These are phyloP conservation scores for Tephrocybe sp. DNA, from an alignment of 768 basidiomycete genomes.

Conservation along the genomic window DNA sequence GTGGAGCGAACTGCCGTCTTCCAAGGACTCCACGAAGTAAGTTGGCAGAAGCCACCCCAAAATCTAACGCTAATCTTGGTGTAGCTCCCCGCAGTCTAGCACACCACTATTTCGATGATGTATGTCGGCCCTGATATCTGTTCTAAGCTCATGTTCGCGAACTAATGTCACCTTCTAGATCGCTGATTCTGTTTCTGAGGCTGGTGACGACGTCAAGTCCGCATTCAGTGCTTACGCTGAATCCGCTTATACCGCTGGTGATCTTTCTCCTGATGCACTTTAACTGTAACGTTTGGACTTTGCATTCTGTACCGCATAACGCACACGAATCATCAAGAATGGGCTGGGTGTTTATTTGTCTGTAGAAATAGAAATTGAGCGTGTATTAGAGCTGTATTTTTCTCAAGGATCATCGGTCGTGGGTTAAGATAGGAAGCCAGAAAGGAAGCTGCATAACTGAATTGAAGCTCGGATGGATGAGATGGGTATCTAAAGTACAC, in stretches of 20 bases:
- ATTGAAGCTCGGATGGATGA: no score
- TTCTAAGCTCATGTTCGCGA: background rate
- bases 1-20: slow-evolving; percentile 82
- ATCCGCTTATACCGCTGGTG: slow-evolving; percentile 50
- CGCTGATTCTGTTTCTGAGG: slow-evolving; percentile 68
- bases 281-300: slow-evolving; percentile 25
- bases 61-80: slow-evolving; percentile 9
- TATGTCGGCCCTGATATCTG: slow-evolving; percentile 33
- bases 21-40: slow-evolving; percentile 93
- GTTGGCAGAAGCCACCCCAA: slow-evolving; percentile 23
- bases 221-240: slow-evolving; percentile 52
- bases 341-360: background rate
- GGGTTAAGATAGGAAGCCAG: no score
- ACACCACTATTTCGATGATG: slow-evolving; percentile 95
- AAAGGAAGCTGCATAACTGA: no score
- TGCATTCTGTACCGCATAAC: background rate
- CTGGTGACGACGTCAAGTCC: slow-evolving; percentile 68
- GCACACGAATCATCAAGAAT: background rate
- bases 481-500: no score
- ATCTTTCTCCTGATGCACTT: slow-evolving; percentile 70
- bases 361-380: background rate
- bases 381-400: background rate
- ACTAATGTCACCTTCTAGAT: slow-evolving; percentile 42
- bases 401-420: no score
- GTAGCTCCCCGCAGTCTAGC: slow-evolving; percentile 84